Evolutionary conservation across 805 yeast species (phyloP).

Genomic region (Candida pini): DNA sequence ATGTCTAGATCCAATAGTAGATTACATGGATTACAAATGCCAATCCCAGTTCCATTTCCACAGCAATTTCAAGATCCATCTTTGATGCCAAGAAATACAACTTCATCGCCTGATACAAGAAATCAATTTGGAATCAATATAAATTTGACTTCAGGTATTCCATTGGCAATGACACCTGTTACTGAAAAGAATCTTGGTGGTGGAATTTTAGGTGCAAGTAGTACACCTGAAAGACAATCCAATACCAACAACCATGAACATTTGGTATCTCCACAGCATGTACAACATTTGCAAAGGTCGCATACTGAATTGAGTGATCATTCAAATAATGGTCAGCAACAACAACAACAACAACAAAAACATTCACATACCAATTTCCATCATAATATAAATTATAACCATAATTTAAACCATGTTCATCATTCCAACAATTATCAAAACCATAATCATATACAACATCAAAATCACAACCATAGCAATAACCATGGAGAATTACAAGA

Average conservation of each 20-base stretch:
- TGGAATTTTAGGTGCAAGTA: slow-evolving; percentile 11
- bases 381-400: too few species aligned
- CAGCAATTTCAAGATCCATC: slow-evolving; percentile 30
- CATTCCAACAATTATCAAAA: too few species aligned
- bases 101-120: slow-evolving; percentile 16
- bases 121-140: slow-evolving; percentile 40
- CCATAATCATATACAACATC: not conserved
- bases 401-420: too few species aligned
- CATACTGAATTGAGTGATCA: too few species aligned
- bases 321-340: not conserved
- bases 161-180: slow-evolving; percentile 76
- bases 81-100: slow-evolving; percentile 2
- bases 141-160: slow-evolving; percentile 62
- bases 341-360: slow-evolving; percentile 1
- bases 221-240: slow-evolving; percentile 18
- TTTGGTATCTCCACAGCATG: not conserved
- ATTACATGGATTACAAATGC: slow-evolving; percentile 72
- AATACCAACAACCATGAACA: not conserved
- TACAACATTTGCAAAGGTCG: not conserved
- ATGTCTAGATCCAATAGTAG: slow-evolving; percentile 52
- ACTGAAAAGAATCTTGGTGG: slow-evolving; percentile 42
- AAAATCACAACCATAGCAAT: not conserved
- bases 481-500: too few species aligned
- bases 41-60: slow-evolving; percentile 51
- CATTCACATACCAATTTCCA: not conserved